Evolutionary conservation across 768 basidiomycete genomes (phyloP).

Genomic region (Crucibulum laeve): DNA sequence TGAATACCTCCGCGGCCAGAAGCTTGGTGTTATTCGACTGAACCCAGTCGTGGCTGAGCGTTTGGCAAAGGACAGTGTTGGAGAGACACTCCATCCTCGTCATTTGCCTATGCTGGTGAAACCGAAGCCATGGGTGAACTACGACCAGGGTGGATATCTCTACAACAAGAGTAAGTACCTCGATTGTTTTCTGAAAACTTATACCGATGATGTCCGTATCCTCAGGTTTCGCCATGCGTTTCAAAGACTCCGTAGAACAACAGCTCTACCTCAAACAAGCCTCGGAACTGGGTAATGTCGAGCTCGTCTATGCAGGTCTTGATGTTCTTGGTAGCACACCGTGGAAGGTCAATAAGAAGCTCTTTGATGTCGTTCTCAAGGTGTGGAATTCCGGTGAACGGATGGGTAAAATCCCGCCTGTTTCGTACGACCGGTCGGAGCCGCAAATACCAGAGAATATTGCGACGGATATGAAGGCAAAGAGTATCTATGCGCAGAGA

Average conservation of each 20-base stretch:
- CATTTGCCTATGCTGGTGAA: slow-evolving; percentile 94
- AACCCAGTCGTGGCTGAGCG: slow-evolving; percentile 78
- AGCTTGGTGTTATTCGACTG: slow-evolving; percentile 86
- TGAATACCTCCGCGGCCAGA: slow-evolving; percentile 90
- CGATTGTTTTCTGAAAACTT: background rate
- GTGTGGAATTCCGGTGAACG: slow-evolving; percentile 88
- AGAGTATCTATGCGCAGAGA: slow-evolving; percentile 47
- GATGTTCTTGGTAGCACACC: slow-evolving; percentile 88
- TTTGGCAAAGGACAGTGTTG: slow-evolving; percentile 68
- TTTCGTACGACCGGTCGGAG: slow-evolving; percentile 57
- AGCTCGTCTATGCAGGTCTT: slow-evolving; percentile 82
- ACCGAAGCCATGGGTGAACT: slow-evolving; percentile 81
- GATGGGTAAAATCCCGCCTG: slow-evolving; percentile 82
- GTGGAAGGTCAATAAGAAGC: slow-evolving; percentile 79
- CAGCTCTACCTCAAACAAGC: slow-evolving; percentile 73
- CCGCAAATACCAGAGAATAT: slow-evolving; percentile 47
- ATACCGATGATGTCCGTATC: slow-evolving; percentile 5
- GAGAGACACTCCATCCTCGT: slow-evolving; percentile 79
- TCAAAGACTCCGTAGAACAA: slow-evolving; percentile 88
- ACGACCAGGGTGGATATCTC: slow-evolving; percentile 80
- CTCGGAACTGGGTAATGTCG: slow-evolving; percentile 67
- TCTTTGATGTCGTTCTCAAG: slow-evolving; percentile 70
- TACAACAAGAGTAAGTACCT: slow-evolving; percentile 61
- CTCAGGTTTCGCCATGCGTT: slow-evolving; percentile 79
- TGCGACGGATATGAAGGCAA: slow-evolving; percentile 49